Base-by-base conservation (phyloP, 2,329 filamentous ascomycete species). In the Curvularia lunata region DNA sequence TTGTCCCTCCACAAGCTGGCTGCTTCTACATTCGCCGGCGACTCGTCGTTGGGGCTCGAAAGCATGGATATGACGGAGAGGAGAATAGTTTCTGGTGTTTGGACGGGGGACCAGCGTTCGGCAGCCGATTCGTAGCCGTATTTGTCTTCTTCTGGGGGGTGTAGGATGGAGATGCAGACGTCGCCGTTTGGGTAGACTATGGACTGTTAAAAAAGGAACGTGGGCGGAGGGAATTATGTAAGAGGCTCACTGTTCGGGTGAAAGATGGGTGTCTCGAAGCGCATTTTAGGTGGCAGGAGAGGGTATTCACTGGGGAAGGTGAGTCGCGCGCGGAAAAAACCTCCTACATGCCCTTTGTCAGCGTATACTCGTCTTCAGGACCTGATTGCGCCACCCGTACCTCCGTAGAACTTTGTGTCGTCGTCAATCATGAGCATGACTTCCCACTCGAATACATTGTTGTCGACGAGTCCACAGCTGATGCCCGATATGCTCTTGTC, bases 61-160 rank as follows among this genome's bases (percentile, higher is more conserved):
- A 98, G 86, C 93, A 98, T 98, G 79, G 92, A 97, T 90, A 98
- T 98, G 59, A 98, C 94, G 47, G 88, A 92, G 56, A 98, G 92
- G 67, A 98, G 83, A 67, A 98, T 98, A 83, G 97, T 98, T 81
- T 98, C 95, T 66, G 97, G 94, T 58, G 90, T 95, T 81, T 98
- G 95, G 62, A 98, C 97, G 12, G 94, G 94, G 27, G 90, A 94
- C 94, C 94, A 98, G 63, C 94, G 88, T 82, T 98, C 95, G 1
- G 90, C 92, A 7, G 95, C 94, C 70, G 94, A 91, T 79, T 98
- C 94, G 84, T 98, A 98, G 82, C 97, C 93, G 81, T 97, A 97
- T 53, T 95, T 95, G 78, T 98, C 94, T 80, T 98, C 94, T 71
- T 95, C 94, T 2, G 94, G 94, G 3, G 94, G 90, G 78, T 98